Percentiles rank a stretch among this genome's conserved stretches.
These are phyloP conservation scores for Monosporozyma solicola DNA, from an alignment of 805 yeast species.

Conservation along the genomic window DNA sequence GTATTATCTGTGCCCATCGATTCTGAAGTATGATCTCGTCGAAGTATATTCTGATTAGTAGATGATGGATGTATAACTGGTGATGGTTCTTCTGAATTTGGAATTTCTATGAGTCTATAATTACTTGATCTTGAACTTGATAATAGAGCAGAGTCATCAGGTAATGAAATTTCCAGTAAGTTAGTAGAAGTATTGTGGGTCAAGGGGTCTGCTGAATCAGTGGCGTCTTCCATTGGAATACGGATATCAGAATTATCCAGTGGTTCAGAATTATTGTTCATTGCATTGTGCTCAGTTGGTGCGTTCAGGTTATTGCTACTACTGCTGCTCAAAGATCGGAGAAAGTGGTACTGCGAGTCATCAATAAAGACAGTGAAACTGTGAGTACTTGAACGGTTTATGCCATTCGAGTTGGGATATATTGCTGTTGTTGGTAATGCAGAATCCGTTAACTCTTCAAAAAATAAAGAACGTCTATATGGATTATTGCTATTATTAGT, in stretches of 20 bases:
- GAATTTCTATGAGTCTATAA: neutral
- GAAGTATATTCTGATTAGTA: neutral
- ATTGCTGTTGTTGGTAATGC: neutral
- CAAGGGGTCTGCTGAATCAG: neutral
- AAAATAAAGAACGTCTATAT: neutral
- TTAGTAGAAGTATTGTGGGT: neutral
- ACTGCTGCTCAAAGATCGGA: neutral
- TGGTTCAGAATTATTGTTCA: neutral
- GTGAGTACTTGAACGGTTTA: neutral
- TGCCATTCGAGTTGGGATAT: neutral
- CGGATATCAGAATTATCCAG: neutral
- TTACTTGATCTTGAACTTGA: neutral
- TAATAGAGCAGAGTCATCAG: neutral
- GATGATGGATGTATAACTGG: neutral
- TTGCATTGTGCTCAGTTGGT: neutral
- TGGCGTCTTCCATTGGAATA: neutral
- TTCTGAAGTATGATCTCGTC: neutral
- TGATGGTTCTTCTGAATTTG: neutral
- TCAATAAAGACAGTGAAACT: slow-evolving; percentile 4
- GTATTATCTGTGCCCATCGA: slow-evolving; percentile 2
- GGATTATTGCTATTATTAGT: neutral
- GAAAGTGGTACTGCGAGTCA: neutral
- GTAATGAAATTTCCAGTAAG: neutral
- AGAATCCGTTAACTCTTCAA: neutral
- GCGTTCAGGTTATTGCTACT: neutral